A percentile compares a stretch with the other conserved stretches of the same genome.
Evolutionary conservation across 208 protist species (phyloP).

Genomic region (Phytomonas francai): DNA sequence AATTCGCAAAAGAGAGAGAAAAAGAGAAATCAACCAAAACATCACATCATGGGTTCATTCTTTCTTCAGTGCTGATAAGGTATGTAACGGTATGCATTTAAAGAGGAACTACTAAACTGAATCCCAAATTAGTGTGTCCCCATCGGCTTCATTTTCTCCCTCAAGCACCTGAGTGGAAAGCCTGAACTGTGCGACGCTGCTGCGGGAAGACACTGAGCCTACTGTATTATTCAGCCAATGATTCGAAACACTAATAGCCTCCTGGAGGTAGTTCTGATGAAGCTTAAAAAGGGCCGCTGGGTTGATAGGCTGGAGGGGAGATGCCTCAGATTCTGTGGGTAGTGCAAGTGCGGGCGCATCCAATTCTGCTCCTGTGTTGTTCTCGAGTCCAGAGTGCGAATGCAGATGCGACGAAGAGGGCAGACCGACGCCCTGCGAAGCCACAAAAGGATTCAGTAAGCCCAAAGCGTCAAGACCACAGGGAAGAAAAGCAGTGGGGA

Average conservation of each 20-base stretch:
- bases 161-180: neutral
- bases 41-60: neutral
- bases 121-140: slow-evolving; percentile 12
- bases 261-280: slow-evolving; percentile 40
- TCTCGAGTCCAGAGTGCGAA: neutral
- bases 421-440: slow-evolving; percentile 18
- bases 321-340: neutral
- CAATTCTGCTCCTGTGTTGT: neutral
- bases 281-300: slow-evolving; percentile 10
- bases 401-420: neutral
- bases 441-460: slow-evolving; percentile 42
- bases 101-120: slow-evolving; percentile 1
- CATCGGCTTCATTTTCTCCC: neutral
- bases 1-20: neutral
- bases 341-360: neutral
- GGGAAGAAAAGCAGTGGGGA: slow-evolving; percentile 60
- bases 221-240: neutral
- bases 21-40: neutral
- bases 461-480: slow-evolving; percentile 51
- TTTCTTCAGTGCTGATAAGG: neutral
- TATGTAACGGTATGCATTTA: neutral
- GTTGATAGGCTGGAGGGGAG: neutral
- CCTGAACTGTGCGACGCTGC: neutral
- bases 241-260: slow-evolving; percentile 8
- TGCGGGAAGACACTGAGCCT: neutral